phyloP scores from a whole-genome alignment of 371 early-diverging fungal genomes.

The Mucor velutinosus region DNA sequence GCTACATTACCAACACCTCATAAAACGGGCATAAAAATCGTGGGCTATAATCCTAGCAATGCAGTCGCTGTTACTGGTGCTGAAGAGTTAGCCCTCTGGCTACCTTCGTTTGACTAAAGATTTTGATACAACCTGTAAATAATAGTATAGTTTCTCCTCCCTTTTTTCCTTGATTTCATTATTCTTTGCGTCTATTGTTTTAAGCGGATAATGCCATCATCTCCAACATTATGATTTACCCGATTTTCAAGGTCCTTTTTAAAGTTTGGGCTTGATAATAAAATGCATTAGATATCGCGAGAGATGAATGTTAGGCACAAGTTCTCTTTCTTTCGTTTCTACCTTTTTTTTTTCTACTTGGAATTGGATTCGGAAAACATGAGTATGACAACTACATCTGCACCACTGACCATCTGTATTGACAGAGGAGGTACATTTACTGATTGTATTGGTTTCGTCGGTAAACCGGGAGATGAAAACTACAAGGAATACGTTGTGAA shows the following conservation, averaged over 20 bases:
- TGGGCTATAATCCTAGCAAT: constrained; percentile 72
- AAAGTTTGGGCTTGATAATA: neutral
- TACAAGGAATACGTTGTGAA: constrained; percentile 71
- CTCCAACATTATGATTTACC: neutral
- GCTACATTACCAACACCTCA: constrained; percentile 37
- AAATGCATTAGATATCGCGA: neutral
- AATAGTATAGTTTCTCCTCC: neutral
- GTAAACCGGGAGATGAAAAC: constrained; percentile 56
- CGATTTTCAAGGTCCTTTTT: neutral
- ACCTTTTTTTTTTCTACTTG: neutral
- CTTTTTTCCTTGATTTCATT: no score
- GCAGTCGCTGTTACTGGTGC: constrained; percentile 68
- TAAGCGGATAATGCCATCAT: no score
- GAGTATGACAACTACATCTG: neutral
- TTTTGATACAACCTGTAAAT: neutral
- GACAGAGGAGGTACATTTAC: constrained; percentile 92
- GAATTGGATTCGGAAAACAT: neutral
- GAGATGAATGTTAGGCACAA: neutral
- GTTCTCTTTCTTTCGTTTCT: neutral
- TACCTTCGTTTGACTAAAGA: constrained; percentile 12
- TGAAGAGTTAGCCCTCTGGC: constrained; percentile 36
- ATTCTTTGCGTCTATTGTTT: no score
- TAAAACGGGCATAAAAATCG: constrained; percentile 49
- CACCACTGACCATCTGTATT: constrained; percentile 66
- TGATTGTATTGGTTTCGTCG: constrained; percentile 76